phyloP scores from a whole-genome alignment of 2,329 filamentous ascomycete genomes.

The Clarireedia sp. region DNA sequence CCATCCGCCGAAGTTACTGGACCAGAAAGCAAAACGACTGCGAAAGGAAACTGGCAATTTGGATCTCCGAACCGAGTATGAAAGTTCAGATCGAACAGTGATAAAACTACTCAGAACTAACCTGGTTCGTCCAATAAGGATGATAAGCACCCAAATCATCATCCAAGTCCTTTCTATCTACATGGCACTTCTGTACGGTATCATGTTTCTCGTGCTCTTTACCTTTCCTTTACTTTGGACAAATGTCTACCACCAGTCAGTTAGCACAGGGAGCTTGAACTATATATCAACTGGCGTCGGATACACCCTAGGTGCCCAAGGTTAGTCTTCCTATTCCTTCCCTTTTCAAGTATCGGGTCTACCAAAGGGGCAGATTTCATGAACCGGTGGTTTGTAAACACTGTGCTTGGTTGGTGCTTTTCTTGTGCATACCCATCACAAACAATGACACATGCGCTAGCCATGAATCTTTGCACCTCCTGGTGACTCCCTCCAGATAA shows the following conservation, averaged over 20 bases:
- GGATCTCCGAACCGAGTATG: constrained; percentile 42
- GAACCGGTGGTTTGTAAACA: too few species aligned
- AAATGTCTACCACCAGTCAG: constrained; percentile 43
- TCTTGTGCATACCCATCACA: too few species aligned
- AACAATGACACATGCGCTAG: too few species aligned
- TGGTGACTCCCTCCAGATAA: constrained; percentile 21
- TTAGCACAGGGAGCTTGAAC: constrained; percentile 48
- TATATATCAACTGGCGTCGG: constrained; percentile 41
- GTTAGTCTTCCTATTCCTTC: constrained; percentile 28
- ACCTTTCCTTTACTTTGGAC: constrained; percentile 53
- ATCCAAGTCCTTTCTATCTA: constrained; percentile 44
- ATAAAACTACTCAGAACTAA: constrained; percentile 31
- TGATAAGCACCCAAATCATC: constrained; percentile 44
- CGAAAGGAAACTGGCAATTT: constrained; percentile 42
- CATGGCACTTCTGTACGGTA: constrained; percentile 42
- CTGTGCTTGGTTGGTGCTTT: too few species aligned
- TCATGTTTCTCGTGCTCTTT: constrained; percentile 47
- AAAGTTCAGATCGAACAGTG: constrained; percentile 31
- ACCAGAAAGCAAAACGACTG: constrained; percentile 35
- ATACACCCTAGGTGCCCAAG: constrained; percentile 30
- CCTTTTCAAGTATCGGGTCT: constrained; percentile 39
- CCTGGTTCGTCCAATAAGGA: constrained; percentile 38
- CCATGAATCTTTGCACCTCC: too few species aligned
- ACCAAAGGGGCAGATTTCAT: too few species aligned
- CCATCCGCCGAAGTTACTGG: constrained; percentile 39